Conservation (phyloP, 805 yeast species). For the Wickerhamomyces ciferrii region DNA sequence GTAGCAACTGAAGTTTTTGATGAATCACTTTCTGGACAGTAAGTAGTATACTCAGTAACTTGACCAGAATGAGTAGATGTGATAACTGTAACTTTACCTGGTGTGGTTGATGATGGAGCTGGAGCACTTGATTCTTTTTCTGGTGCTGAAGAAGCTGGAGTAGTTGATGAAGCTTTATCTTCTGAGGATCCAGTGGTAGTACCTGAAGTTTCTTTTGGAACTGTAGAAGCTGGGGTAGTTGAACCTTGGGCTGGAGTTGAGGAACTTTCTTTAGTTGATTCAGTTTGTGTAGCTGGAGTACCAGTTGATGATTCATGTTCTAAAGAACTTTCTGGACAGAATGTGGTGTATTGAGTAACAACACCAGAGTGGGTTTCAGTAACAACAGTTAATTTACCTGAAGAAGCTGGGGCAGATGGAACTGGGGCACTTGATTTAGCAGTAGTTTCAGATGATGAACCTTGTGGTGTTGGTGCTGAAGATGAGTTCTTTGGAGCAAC, state of each 20-base stretch:
- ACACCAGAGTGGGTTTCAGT: slow-evolving; percentile 19
- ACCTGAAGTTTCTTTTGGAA: neutral
- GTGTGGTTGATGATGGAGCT: neutral
- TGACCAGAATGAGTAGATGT: slow-evolving; percentile 3
- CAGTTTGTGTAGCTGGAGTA: slow-evolving; percentile 1
- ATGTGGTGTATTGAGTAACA: neutral
- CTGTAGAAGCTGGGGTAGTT: neutral
- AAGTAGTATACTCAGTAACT: neutral
- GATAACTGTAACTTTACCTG: slow-evolving; percentile 11
- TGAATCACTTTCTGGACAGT: neutral
- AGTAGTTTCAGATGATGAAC: neutral
- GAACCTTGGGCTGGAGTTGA: neutral
- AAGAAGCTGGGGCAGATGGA: neutral
- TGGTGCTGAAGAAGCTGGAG: neutral
- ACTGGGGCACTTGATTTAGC: neutral
- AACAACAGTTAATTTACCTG: slow-evolving; percentile 11
- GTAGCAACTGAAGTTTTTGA: neutral
- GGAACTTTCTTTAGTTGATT: neutral
- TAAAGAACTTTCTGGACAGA: slow-evolving; percentile 5
- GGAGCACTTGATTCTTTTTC: no score
- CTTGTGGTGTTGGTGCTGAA: neutral
- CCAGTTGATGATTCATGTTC: slow-evolving; percentile 1
- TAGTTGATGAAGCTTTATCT: neutral
- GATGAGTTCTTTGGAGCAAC: neutral
- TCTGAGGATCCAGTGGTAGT: neutral